These are phyloP conservation scores for Picea glauca DNA, from an alignment of 75 land plant genomes.

Conservation along the genomic window DNA sequence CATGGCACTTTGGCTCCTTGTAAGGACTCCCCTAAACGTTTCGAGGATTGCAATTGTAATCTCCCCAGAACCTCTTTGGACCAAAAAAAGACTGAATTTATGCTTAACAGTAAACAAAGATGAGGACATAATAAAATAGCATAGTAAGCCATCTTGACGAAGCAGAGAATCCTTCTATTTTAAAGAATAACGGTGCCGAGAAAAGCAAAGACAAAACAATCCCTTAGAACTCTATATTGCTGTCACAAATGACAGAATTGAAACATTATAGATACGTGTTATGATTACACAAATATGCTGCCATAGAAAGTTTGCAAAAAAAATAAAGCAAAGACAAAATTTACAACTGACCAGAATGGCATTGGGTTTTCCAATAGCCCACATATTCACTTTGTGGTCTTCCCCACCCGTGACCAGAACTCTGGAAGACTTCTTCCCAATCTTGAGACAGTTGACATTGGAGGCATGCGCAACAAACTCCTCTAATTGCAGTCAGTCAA, in stretches of 20 bases:
- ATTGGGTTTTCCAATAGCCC: constrained; percentile 90
- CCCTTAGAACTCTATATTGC: background rate
- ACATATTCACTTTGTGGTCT: constrained; percentile 87
- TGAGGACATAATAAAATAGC: background rate
- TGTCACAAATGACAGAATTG: background rate
- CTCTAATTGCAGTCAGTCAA: constrained; percentile 37
- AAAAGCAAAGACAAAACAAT: background rate
- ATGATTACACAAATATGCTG: background rate
- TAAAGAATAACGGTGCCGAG: background rate
- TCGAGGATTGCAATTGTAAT: too few species aligned
- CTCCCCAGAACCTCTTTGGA: too few species aligned
- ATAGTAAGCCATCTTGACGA: background rate
- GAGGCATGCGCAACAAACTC: constrained; percentile 87
- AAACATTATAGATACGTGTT: background rate
- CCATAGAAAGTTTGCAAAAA: background rate
- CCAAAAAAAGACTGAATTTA: background rate
- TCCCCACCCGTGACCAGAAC: constrained; percentile 87
- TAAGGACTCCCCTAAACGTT: too few species aligned
- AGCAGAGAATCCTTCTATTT: background rate
- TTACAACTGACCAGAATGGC: constrained; percentile 59
- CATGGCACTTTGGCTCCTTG: background rate
- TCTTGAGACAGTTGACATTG: constrained; percentile 79
- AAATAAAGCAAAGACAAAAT: background rate
- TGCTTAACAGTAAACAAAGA: background rate
- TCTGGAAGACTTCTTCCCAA: constrained; percentile 78